Evolutionary conservation across 2,329 filamentous ascomycete species (phyloP).

Genomic region (Eutypa lata): DNA sequence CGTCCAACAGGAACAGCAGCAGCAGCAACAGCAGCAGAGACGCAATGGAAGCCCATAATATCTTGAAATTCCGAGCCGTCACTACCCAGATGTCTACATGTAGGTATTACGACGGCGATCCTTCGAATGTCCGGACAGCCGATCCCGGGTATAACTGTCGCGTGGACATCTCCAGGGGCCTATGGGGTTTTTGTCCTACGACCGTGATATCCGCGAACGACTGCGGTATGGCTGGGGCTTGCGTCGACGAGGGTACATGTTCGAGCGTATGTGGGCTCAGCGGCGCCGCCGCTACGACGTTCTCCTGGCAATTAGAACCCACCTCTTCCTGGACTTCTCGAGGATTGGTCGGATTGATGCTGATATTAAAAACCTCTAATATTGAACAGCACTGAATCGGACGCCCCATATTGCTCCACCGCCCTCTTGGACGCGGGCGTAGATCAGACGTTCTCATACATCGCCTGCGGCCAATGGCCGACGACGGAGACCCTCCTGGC

Average conservation of each 20-base stretch:
- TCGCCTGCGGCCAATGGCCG: conserved; percentile 28
- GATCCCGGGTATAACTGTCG: conserved; percentile 33
- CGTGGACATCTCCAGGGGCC: conserved; percentile 28
- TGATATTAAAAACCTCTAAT: background rate
- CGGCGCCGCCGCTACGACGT: conserved; percentile 24
- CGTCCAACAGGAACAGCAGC: background rate
- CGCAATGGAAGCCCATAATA: background rate
- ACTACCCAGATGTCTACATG: conserved; percentile 18
- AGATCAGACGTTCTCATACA: conserved; percentile 31
- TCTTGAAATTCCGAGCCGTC: background rate
- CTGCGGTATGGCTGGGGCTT: conserved; percentile 35
- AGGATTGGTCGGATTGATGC: background rate
- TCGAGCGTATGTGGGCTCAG: conserved; percentile 29
- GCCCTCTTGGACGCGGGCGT: conserved; percentile 29
- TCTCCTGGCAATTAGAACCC: conserved; percentile 30
- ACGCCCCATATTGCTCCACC: conserved; percentile 25
- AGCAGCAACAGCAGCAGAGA: background rate
- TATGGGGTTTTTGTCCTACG: conserved; percentile 39
- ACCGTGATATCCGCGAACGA: conserved; percentile 32
- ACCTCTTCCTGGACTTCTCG: background rate
- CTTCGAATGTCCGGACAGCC: conserved; percentile 26
- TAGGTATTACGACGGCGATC: conserved; percentile 30
- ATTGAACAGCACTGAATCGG: conserved; percentile 7
- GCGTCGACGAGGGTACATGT: conserved; percentile 31
- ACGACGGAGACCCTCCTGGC: conserved; percentile 19